These are phyloP conservation scores for Salix viminalis DNA, from an alignment of 345 rosid species.

Conservation along the genomic window DNA sequence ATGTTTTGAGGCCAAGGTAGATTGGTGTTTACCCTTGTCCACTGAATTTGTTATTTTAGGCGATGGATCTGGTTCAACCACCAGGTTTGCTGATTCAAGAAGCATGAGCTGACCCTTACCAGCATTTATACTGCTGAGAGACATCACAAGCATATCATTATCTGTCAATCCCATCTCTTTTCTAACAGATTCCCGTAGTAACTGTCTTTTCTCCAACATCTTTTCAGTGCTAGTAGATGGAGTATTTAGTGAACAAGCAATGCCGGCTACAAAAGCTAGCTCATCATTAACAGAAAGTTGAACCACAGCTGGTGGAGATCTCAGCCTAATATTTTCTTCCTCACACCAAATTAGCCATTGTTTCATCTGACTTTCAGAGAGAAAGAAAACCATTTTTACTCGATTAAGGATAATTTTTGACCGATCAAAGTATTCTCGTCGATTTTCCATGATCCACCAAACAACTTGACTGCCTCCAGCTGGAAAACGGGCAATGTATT, in stretches of 20 bases:
- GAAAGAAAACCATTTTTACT: conserved; percentile 76
- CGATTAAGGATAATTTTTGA: conserved; percentile 65
- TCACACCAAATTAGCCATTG: conserved; percentile 93
- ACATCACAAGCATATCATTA: conserved; percentile 75
- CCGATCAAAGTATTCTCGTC: conserved; percentile 85
- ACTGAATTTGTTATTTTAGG: conserved; percentile 34
- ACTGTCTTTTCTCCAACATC: conserved; percentile 60
- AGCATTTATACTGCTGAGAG: conserved; percentile 89
- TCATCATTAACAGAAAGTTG: conserved; percentile 90
- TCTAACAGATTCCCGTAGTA: conserved; percentile 64
- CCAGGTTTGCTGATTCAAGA: conserved; percentile 56
- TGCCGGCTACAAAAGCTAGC: conserved; percentile 87
- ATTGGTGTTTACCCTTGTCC: conserved; percentile 22
- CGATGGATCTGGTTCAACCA: conserved; percentile 39
- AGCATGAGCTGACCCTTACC: conserved; percentile 91
- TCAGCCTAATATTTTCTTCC: conserved; percentile 71
- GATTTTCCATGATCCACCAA: conserved; percentile 99
- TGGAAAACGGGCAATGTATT: conserved; percentile 74
- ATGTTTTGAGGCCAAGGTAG: conserved; percentile 43
- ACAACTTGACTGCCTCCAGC: conserved; percentile 93
- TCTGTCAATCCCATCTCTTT: conserved; percentile 73
- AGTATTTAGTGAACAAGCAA: conserved; percentile 67
- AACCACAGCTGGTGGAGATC: conserved; percentile 75
- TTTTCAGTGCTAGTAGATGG: conserved; percentile 47
- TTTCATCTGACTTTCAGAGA: conserved; percentile 75